Base-by-base conservation (phyloP, 495 filamentous ascomycete species). In the Parathielavia appendiculata region DNA sequence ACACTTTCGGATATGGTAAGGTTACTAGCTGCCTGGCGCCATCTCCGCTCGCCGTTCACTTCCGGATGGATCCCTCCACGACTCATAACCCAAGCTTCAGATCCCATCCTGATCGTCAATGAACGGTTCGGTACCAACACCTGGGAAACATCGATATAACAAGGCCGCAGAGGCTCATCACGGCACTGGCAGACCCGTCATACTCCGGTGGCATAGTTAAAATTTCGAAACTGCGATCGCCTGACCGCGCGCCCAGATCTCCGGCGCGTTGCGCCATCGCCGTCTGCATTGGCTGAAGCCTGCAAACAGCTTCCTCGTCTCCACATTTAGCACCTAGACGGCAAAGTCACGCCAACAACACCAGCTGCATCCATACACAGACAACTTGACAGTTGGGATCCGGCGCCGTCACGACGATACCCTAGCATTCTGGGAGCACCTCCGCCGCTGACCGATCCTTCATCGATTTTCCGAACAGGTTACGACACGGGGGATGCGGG, bases 401-500 rank as follows among this genome's bases (percentile, higher is more conserved):
- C 3, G 26, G 26, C 26, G 6, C 26, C 26, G 2, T 30, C 6
- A 30, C 26, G 26, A 30, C 26, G 26, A 30, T 30, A 30, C 26
- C 26, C 26, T n/a, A n/a, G n/a, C n/a, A n/a, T n/a, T n/a, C n/a
- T n/a, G n/a, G n/a, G n/a, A n/a, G n/a, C n/a, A n/a, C n/a, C n/a
- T n/a, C n/a, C n/a, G n/a, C n/a, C n/a, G n/a, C n/a, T 6, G 26
- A 30, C 26, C 26, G 26, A 30, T 30, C 26, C 6, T 30, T 6
- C 26, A 6, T 6, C 26, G 26, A 30, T 30, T 30, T 30, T 30
- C 26, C 3, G 26, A 30, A 6, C 26, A 3, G 26, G 26, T 30
- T 30, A 6, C 26, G 26, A 30, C 26, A 30, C 52, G 23, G 40
- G 41, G 38, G 26, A 54, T 60, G 58, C 53, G 46, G 48, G 34